Base-by-base conservation (phyloP, 2,329 filamentous ascomycete species). In the Byssochlamys sp. region DNA sequence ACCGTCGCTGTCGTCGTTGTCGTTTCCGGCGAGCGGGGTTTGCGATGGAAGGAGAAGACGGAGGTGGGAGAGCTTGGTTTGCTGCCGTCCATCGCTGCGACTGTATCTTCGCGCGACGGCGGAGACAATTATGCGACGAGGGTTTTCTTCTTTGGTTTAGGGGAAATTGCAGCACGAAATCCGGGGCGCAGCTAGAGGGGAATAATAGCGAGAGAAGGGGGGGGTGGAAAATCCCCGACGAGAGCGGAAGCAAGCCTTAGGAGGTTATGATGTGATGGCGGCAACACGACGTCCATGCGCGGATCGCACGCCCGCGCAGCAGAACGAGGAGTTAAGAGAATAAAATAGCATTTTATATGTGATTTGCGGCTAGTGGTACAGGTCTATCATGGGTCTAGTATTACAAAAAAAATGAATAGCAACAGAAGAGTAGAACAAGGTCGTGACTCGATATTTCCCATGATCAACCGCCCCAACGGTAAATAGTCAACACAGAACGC, bases 1-100 rank as follows among this genome's bases (percentile, higher is more conserved):
- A 31, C 75, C 71, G 45, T 59, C 55, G 31, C 29, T 50, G 58
- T 56, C 14, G 62, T 56, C 56, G 61, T 62, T 56, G 57, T 60
- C 57, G 58, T 52, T 19, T 62, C 58, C 54, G 59, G 51, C 26
- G 35, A 55, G 62, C 58, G 62, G 57, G 65, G 62, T 58, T 62
- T 65, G 49, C 63, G 61, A 52, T 61, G 65, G 49, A 63, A 58
- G 24, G 61, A 60, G n/a, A 62, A 65, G 48, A 63, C 61, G 26
- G 62, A 49, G 28, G 55, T 39, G 29, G 57, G 56, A n/a, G 39
- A 45, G 39, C 14, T 45, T n/a, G 39, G 39, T 45, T 45, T n/a
- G 9, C n/a, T 45, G n/a, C 39, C n/a, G 52, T 19, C 53, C 59
- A 52, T 51, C 26, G 49, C 49, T 10, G n/a, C 19, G 12, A 14